Base-by-base conservation (phyloP, 2,329 filamentous ascomycete species). In the Colletotrichum truncatum region DNA sequence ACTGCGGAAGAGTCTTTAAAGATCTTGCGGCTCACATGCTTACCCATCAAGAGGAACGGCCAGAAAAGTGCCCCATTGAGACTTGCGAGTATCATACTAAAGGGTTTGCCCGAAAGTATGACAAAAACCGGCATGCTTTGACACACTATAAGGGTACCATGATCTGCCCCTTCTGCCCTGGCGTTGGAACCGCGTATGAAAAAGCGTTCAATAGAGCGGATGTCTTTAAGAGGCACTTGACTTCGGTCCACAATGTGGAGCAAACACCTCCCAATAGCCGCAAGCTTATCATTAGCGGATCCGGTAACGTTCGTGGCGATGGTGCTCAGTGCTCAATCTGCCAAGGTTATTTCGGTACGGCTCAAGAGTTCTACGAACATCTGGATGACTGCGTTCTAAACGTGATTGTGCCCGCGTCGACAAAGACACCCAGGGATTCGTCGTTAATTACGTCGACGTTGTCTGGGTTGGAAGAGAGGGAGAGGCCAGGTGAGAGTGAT, bases 131-230 rank as follows among this genome's bases (percentile, higher is more conserved):
- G 11, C 96, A 99, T 76, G 97, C 95, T 2, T 81, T 98, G 68
- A 98, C 95, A 3, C 96, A 98, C 75, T 99, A 98, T 84, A 97
- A 97, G 78, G 95, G 95, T 8, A 98, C 93, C 12, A 98, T 98
- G 94, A 92, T 97, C 7, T 99, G 96, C 73, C 94, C 94, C 5
- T 98, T 98, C 78, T 98, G 96, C 71, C 93, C 94, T 0, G 93
- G 94, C 4, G 91, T 91, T 18, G 94, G 94, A 6, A 94, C 93
- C 3, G 88, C 93, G 1, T 92, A 91, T 6, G 95, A 98, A 78
- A 98, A 98, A 83, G 93, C 92, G 69, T 98, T 99, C 79, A 98
- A 97, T 80, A 88, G 96, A 54, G 94, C 95, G 36, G 96, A 99
- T 73, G 94, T 98, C 39, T 98, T 98, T 85, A 98, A 98, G 84